phyloP scores from a whole-genome alignment of 208 protist genomes.

The Entamoeba moshkovskii region DNA sequence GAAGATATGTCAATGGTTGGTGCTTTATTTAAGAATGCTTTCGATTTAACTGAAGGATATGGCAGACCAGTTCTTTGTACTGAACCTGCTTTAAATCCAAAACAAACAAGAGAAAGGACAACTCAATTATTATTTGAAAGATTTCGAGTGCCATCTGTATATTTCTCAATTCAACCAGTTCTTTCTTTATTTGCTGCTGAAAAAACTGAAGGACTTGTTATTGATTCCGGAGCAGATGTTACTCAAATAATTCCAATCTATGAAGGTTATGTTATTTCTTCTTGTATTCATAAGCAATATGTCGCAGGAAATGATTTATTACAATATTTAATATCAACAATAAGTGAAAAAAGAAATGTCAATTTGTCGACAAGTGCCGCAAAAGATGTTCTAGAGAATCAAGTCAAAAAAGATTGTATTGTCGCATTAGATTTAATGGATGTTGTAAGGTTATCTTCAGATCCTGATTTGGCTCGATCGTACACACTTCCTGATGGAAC shows the following conservation, averaged over 20 bases:
- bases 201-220: constrained; percentile 18
- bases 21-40: neutral
- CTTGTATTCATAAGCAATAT: neutral
- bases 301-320: constrained; percentile 17
- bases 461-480: neutral
- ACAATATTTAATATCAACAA: constrained; percentile 15
- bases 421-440: constrained; percentile 20
- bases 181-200: neutral
- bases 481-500: constrained; percentile 24
- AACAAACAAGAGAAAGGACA: neutral
- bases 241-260: constrained; percentile 29
- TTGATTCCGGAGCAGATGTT: constrained; percentile 25
- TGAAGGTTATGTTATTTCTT: constrained; percentile 15
- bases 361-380: neutral
- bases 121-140: neutral
- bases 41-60: neutral
- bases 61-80: neutral
- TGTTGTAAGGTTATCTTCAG: neutral
- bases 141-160: neutral
- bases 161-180: neutral
- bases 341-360: constrained; percentile 18
- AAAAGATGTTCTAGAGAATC: constrained; percentile 12
- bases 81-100: constrained; percentile 12
- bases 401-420: constrained; percentile 20
- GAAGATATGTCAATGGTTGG: neutral